Percentiles rank a stretch among this genome's conserved stretches.
phyloP scores from a whole-genome alignment of 805 yeast genomes.

The Crinitomyces ghanaensis region DNA sequence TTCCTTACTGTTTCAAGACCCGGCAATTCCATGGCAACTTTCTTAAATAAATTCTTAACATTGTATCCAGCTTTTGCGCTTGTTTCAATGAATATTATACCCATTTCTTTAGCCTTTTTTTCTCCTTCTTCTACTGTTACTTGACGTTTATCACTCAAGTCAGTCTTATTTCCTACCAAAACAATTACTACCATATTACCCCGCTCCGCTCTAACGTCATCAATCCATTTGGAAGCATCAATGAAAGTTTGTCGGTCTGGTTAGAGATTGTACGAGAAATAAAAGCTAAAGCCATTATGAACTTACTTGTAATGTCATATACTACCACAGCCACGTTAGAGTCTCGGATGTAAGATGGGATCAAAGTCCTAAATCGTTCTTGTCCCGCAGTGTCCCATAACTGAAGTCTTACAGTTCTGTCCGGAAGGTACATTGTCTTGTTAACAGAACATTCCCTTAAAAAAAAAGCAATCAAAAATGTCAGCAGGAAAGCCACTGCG shows the following conservation, averaged over 20 bases:
- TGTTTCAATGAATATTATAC: constrained; percentile 81
- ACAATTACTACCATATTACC: constrained; percentile 83
- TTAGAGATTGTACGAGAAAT: constrained; percentile 3
- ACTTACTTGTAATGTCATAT: constrained; percentile 76
- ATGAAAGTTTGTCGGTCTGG: constrained; percentile 55
- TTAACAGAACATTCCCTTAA: neutral
- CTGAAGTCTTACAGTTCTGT: constrained; percentile 88
- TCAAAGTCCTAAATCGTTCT: constrained; percentile 87
- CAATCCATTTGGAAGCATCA: constrained; percentile 82
- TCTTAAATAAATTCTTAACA: constrained; percentile 79
- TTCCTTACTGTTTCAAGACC: constrained; percentile 43
- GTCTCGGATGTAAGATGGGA: constrained; percentile 92
- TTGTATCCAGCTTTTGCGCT: constrained; percentile 92
- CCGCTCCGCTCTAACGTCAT: constrained; percentile 86
- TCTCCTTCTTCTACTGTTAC: constrained; percentile 88
- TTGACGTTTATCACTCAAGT: constrained; percentile 69
- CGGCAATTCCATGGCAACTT: constrained; percentile 83
- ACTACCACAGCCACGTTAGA: constrained; percentile 96
- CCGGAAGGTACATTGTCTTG: constrained; percentile 82
- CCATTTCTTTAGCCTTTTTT: constrained; percentile 56
- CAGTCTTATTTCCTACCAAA: constrained; percentile 88
- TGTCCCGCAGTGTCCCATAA: constrained; percentile 98
- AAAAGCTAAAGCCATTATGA: too few species aligned
- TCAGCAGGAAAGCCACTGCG: too few species aligned
- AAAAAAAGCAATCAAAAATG: neutral